phyloP scores from a whole-genome alignment of 208 protist genomes.

The Crithidia fasciculata region DNA sequence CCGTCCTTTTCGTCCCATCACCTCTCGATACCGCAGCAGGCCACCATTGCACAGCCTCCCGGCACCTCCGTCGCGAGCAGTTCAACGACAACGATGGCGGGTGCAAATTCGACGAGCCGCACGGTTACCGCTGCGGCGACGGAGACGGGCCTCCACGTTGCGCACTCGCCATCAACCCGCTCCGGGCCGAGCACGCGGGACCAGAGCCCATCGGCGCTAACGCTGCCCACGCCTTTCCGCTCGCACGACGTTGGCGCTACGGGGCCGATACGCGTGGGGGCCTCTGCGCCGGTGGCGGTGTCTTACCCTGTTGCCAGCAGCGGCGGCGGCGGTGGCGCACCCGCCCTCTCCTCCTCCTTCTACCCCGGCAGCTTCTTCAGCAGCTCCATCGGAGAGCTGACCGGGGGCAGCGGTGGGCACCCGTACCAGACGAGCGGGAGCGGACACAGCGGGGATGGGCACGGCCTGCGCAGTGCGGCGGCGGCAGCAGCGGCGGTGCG shows the following conservation, averaged over 20 bases:
- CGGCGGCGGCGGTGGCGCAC: constrained; percentile 10
- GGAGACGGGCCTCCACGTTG: constrained; percentile 1
- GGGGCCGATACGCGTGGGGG: not conserved
- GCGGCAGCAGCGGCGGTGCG: not conserved
- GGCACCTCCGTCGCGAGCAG: not conserved
- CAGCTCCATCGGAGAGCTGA: constrained; percentile 6
- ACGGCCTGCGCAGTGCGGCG: not conserved
- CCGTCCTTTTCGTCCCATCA: not conserved
- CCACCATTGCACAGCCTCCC: not conserved
- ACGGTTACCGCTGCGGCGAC: constrained; percentile 8
- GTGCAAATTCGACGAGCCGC: constrained; percentile 13
- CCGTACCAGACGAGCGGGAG: not conserved
- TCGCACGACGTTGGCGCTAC: not conserved
- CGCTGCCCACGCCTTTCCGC: constrained; percentile 20
- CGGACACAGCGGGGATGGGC: not conserved
- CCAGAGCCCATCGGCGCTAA: constrained; percentile 3
- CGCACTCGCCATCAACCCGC: constrained; percentile 7
- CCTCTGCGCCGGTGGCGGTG: not conserved
- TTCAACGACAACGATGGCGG: not conserved
- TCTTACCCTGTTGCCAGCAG: too few species aligned
- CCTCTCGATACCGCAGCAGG: not conserved
- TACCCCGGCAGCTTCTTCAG: constrained; percentile 32
- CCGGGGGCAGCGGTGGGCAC: constrained; percentile 11
- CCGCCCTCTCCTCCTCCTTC: constrained; percentile 21
- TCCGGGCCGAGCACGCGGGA: constrained; percentile 14